phyloP scores from a whole-genome alignment of 225 moss, liverwort and hornwort species.

The Sphagnum tenellum region DNA sequence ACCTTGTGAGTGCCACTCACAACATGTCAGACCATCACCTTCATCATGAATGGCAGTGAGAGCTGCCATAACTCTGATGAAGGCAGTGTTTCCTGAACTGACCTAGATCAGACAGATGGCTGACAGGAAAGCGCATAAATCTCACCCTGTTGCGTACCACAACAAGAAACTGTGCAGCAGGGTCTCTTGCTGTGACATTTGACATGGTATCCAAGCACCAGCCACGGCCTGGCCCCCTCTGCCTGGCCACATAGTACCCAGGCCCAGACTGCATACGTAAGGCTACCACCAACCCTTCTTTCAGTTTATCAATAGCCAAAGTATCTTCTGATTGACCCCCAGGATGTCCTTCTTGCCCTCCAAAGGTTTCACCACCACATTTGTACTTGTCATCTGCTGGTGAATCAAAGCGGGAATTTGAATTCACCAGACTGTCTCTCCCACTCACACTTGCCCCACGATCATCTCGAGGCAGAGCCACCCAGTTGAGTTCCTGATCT shows the following conservation, averaged over 20 bases:
- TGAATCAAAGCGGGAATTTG: conserved; percentile 63
- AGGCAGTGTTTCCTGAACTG: too few relatives aligned
- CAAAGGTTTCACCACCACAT: conserved; percentile 4
- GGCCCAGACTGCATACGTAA: conserved; percentile 35
- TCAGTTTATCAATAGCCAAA: conserved; percentile 42
- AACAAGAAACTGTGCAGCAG: conserved; percentile 90
- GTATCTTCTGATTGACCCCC: conserved; percentile 19
- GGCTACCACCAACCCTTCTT: conserved; percentile 57
- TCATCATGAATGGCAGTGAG: too few relatives aligned
- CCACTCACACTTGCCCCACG: conserved; percentile 25
- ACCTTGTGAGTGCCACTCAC: too few relatives aligned
- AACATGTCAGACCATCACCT: too few relatives aligned
- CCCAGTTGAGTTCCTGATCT: conserved; percentile 52
- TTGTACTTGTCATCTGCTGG: conserved; percentile 66
- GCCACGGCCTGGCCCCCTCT: conserved; percentile 62
- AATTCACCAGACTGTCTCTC: conserved; percentile 32
- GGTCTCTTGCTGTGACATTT: conserved; percentile 85
- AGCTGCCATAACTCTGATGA: too few relatives aligned
- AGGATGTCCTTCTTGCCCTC: conserved; percentile 19
- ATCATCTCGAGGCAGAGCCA: conserved; percentile 41
- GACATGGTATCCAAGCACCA: conserved; percentile 53
- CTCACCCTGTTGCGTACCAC: conserved; percentile 89
- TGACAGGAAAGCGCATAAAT: background rate
- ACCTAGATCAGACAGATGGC: background rate
- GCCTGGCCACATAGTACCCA: conserved; percentile 63